A percentile compares a stretch with the other conserved stretches of the same genome.
phyloP scores from a whole-genome alignment of 257 asterid species.

The Fraxinus excelsior region DNA sequence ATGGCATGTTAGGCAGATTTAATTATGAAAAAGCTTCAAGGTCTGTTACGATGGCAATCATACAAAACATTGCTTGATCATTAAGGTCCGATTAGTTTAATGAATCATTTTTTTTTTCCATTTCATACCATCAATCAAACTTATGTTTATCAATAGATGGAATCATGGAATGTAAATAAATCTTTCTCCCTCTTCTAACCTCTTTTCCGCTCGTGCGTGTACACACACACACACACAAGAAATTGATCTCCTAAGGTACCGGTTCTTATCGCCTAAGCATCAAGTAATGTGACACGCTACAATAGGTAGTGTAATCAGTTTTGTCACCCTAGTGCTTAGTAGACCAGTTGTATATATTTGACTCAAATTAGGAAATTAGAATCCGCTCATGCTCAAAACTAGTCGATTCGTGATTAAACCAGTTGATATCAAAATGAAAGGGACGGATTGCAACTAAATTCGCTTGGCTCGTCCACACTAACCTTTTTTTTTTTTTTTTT shows the following conservation, averaged over 20 bases:
- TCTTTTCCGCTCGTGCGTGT: neutral
- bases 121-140: neutral
- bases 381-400: neutral
- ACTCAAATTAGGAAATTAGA: no score
- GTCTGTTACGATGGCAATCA: neutral
- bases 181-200: neutral
- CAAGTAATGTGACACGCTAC: no score
- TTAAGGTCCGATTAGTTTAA: neutral
- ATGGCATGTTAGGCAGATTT: conserved; percentile 1
- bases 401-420: neutral
- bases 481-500: no score
- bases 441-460: neutral
- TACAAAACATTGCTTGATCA: neutral
- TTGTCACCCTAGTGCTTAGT: no score
- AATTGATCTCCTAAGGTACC: no score
- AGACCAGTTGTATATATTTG: no score
- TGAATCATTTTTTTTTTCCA: neutral
- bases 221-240: no score
- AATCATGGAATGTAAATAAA: neutral
- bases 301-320: no score
- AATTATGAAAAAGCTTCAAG: neutral
- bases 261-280: no score
- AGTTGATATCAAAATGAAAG: neutral
- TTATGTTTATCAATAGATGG: neutral
- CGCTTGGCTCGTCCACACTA: no score